Base-by-base conservation (phyloP, 116 monocot species). In the Trichopus zeylanicus region DNA sequence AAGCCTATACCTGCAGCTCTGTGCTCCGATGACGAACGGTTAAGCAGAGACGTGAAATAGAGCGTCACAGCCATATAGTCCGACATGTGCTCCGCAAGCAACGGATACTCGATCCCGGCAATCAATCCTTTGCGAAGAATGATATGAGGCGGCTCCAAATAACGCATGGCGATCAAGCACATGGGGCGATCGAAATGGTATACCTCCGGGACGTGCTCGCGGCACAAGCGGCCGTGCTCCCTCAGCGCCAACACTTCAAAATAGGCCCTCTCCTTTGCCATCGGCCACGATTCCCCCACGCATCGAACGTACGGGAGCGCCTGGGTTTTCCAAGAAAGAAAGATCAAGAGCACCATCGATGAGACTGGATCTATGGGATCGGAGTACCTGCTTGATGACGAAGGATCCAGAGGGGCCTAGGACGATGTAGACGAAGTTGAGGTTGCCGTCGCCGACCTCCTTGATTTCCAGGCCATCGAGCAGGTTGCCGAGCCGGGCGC, bases 361-460 rank as follows among this genome's bases (percentile, higher is more conserved):
- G 2, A 61, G 29, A 0, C 28, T 3, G 28, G 3, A n/a, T 19
- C 15, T n/a, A 29, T 16, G 48, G n/a, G 9, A 5, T n/a, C n/a
- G n/a, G 6, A 21, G 19, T 5, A 51, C 93, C 86, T 94, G 93
- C 67, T 94, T 94, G 68, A 86, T 60, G 58, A 89, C 93, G 31
- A 94, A 23, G 37, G 93, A 89, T 21, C 93, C 85, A 51, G 62
- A 51, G 26, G 80, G 68, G 54, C 63, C 73, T 62, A 67, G 15
- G 57, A 93, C 85, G 71, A 93, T 89, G 69, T 93, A 93, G 57
- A 93, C 89, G 75, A 89, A 93, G 66, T 93, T 93, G 66, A 93
- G 88, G 53, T 93, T 93, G 21, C 89, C 89, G 53, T 93, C 93
- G 30, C 93, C 93, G 63, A 93, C 89, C 53, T 93, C 93, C 59